These are phyloP conservation scores for Pelargonium australe DNA, from an alignment of 441 rosid species.

Conservation along the genomic window DNA sequence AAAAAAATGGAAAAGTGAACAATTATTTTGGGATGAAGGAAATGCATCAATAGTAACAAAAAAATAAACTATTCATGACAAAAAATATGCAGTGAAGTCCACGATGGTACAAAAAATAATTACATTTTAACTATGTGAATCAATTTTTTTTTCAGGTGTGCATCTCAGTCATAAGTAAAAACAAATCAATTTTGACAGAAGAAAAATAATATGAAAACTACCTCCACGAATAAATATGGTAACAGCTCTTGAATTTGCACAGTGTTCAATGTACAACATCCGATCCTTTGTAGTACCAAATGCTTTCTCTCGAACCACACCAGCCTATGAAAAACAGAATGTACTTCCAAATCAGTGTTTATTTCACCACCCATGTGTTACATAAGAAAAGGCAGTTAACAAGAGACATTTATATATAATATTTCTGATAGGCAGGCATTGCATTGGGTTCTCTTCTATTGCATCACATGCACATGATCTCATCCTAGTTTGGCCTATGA, in stretches of 20 bases:
- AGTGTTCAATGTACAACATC: conserved; percentile 91
- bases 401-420: neutral
- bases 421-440: neutral
- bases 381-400: neutral
- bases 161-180: neutral
- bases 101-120: too few relatives aligned
- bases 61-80: too few relatives aligned
- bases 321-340: conserved; percentile 50
- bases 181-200: neutral
- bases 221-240: conserved; percentile 98
- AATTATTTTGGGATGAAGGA: too few relatives aligned
- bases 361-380: neutral
- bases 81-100: too few relatives aligned
- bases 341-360: conserved; percentile 5
- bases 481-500: neutral
- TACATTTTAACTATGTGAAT: neutral
- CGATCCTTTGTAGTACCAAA: conserved; percentile 98
- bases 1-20: too few relatives aligned
- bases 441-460: neutral
- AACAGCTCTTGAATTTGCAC: conserved; percentile 96
- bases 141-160: neutral
- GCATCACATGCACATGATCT: neutral
- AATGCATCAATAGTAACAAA: too few relatives aligned
- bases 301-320: conserved; percentile 84
- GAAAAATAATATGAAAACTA: conserved; percentile 22